Percentiles rank a stretch among this genome's conserved stretches.
Conservation (phyloP, 1,139 yeast species). For the Protomyces inundatus region DNA sequence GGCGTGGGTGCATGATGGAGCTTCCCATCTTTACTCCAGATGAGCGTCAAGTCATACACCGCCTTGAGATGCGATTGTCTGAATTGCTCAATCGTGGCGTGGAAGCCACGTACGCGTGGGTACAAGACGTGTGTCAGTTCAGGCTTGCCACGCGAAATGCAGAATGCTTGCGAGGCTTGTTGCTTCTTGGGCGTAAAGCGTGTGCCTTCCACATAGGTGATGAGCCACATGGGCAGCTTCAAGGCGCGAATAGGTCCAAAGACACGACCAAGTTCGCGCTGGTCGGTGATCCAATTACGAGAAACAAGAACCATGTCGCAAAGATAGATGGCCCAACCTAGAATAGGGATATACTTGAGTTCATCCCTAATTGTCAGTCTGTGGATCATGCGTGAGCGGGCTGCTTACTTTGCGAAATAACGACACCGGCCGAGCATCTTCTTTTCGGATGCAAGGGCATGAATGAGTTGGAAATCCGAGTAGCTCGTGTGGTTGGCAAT, state of each 20-base stretch:
- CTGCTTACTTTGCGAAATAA: conserved; percentile 30
- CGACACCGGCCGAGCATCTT: conserved; percentile 35
- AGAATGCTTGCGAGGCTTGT: conserved; percentile 36
- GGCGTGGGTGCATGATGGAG: conserved; percentile 47
- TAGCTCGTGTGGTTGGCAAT: conserved; percentile 26
- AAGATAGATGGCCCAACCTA: conserved; percentile 19
- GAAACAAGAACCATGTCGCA: conserved; percentile 21
- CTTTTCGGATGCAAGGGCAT: conserved; percentile 33
- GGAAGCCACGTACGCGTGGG: conserved; percentile 41
- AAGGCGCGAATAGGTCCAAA: conserved; percentile 2
- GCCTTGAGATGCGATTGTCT: conserved; percentile 34
- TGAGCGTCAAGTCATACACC: conserved; percentile 44
- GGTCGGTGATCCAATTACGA: conserved; percentile 21
- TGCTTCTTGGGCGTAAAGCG: conserved; percentile 31
- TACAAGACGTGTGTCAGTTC: conserved; percentile 49
- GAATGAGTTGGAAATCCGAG: conserved; percentile 26
- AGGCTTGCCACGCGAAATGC: conserved; percentile 41
- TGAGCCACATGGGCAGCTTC: conserved; percentile 22
- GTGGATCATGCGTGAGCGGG: conserved; percentile 29
- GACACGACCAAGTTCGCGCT: conserved; percentile 9
- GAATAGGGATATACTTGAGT: conserved; percentile 13
- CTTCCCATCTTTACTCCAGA: conserved; percentile 45
- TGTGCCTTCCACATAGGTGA: conserved; percentile 24
- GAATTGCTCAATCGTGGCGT: conserved; percentile 36
- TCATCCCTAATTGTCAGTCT: conserved; percentile 2